Evolutionary conservation across 306 rosid species (phyloP), one percentile per base, ranked within the genome.

Genomic region (Trifolium dubium): DNA sequence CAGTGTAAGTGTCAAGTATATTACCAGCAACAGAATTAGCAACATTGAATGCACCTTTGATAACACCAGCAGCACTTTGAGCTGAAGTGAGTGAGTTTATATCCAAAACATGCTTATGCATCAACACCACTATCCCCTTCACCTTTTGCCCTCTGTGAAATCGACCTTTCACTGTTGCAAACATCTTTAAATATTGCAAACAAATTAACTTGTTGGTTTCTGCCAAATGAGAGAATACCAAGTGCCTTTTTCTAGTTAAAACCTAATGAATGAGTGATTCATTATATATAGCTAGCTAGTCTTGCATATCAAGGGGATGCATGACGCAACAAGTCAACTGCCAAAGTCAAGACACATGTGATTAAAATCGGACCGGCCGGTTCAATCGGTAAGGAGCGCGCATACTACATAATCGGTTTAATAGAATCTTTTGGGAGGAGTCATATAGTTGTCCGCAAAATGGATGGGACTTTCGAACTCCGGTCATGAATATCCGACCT

Each of bases 101-200:
- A 14, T 56, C 62, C 62, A 56, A 23, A 5, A 56, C 62, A 56
- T 56, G 28, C 62, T 10, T 56, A 10, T 56, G 62, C 62, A 56
- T 56, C 35, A 56, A 28, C 32, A 56, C 32, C 62, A 56, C 62
- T 23, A 3, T 56, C n/a, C 62, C 62, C 62, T 56, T 56, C 35
- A 56, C n/a, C 10, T 23, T 56, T 56, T 56, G 8, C n/a, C 62
- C 3, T 56, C 15, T 56, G 1, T 29, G 1, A 53, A 8, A 3
- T 17, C 10, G 1, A 62, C 14, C 29, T n/a, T 6, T 30, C 14
- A 15, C 13, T 4, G 4, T 5, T 35, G 30, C 3, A 62, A 62
- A 1, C 67, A 62, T 62, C 29, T 35, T 35, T 14, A 23, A 23
- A 23, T 23, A 23, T 23, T 23, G 23, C 23, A 23, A 23, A 23